Conservation (phyloP, 352 stramenopile genomes). For the Bremia lactucae region DNA sequence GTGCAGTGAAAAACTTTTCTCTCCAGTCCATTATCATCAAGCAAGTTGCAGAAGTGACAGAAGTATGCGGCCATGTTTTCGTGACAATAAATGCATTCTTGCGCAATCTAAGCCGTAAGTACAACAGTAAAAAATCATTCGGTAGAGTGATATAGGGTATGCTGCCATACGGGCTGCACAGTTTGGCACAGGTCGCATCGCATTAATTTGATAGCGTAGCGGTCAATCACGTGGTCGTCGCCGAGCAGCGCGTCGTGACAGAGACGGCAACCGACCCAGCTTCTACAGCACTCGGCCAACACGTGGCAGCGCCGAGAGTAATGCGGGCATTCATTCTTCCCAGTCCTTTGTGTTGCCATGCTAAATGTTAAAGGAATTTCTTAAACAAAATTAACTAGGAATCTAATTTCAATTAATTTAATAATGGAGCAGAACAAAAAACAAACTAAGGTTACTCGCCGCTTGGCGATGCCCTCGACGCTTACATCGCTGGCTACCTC, state of each 20-base stretch:
- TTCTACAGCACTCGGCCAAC: conserved; percentile 55
- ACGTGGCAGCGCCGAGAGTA: conserved; percentile 59
- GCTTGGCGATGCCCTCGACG: conserved; percentile 11
- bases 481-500: conserved; percentile 10
- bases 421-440: conserved; percentile 12
- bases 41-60: conserved; percentile 60
- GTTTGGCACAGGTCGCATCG: conserved; percentile 49
- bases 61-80: conserved; percentile 51
- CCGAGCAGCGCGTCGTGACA: conserved; percentile 51
- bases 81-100: conserved; percentile 35
- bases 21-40: conserved; percentile 44
- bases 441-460: conserved; percentile 6
- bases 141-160: background rate
- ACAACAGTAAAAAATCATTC: background rate
- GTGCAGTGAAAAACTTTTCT: conserved; percentile 72
- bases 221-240: conserved; percentile 60
- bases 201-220: conserved; percentile 61
- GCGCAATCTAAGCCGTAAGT: conserved; percentile 28
- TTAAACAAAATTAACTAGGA: no score
- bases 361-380: no score
- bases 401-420: no score
- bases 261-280: conserved; percentile 64
- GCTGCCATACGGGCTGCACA: conserved; percentile 39
- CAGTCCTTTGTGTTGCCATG: background rate
- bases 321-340: conserved; percentile 31